These are phyloP conservation scores for Tetragonia tetragonoides DNA, from an alignment of 148 eudicot genomes.

Conservation along the genomic window DNA sequence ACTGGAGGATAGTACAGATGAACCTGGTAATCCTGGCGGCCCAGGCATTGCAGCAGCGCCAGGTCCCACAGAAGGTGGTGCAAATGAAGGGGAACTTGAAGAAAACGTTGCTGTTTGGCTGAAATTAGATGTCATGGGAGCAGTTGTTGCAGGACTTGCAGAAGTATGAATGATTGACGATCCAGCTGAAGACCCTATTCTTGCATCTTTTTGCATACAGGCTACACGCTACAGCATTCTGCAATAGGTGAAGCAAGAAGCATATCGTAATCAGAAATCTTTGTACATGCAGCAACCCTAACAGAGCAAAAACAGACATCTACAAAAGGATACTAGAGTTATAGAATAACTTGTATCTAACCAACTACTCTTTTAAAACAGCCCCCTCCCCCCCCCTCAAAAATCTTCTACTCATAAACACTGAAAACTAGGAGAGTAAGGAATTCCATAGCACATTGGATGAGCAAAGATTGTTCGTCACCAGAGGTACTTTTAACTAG, in stretches of 20 bases:
- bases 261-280: conserved; percentile 2
- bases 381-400: no score
- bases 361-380: no score
- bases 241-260: conserved; percentile 16
- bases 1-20: conserved; percentile 28
- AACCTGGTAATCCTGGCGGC: conserved; percentile 41
- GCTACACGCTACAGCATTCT: conserved; percentile 34
- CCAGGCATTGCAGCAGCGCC: conserved; percentile 37
- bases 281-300: not conserved
- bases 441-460: no score
- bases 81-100: conserved; percentile 41
- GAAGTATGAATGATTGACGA: conserved; percentile 34
- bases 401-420: no score
- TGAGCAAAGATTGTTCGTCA: no score
- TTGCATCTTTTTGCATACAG: conserved; percentile 30
- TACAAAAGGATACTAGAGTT: not conserved
- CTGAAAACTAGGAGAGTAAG: no score
- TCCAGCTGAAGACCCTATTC: conserved; percentile 28
- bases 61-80: conserved; percentile 38
- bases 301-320: not conserved
- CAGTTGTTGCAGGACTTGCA: conserved; percentile 34
- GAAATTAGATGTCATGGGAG: conserved; percentile 33
- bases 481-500: no score
- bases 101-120: conserved; percentile 29
- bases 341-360: not conserved